A percentile compares a stretch with the other conserved stretches of the same genome.
Conservation (phyloP, 2,329 filamentous ascomycete genomes). For the Cytospora paraplurivora region DNA sequence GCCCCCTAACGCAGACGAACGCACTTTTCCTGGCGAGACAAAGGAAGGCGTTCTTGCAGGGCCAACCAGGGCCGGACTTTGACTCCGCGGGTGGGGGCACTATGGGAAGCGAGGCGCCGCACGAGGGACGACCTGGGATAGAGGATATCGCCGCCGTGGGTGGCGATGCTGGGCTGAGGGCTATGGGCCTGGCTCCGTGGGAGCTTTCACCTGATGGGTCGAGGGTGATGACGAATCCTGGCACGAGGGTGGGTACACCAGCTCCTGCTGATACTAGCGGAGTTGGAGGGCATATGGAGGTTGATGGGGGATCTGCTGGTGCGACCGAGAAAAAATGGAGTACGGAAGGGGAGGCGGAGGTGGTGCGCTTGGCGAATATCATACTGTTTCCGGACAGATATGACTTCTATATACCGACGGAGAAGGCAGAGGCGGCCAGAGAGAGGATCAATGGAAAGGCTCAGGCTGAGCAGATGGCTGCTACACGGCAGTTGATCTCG, state of each 20-base stretch:
- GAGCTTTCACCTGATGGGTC: slow-evolving; percentile 40
- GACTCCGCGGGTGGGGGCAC: slow-evolving; percentile 55
- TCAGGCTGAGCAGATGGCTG: slow-evolving; percentile 29
- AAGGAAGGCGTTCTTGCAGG: slow-evolving; percentile 58
- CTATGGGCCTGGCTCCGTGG: slow-evolving; percentile 61
- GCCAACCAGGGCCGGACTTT: slow-evolving; percentile 58
- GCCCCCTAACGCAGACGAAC: slow-evolving; percentile 59
- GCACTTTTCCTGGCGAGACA: slow-evolving; percentile 59
- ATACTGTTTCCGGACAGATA: slow-evolving; percentile 58
- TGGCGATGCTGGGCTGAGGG: slow-evolving; percentile 52
- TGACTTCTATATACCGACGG: slow-evolving; percentile 50
- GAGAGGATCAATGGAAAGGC: slow-evolving; percentile 25
- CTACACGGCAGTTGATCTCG: slow-evolving; percentile 28
- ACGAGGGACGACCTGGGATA: slow-evolving; percentile 50
- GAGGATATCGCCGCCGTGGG: slow-evolving; percentile 54
- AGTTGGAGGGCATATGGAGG: slow-evolving; percentile 33
- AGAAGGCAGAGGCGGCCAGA: slow-evolving; percentile 21
- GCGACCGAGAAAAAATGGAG: slow-evolving; percentile 33
- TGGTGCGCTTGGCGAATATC: slow-evolving; percentile 57
- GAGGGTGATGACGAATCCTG: slow-evolving; percentile 36
- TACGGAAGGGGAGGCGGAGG: slow-evolving; percentile 50
- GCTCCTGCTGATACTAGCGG: slow-evolving; percentile 30
- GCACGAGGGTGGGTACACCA: slow-evolving; percentile 39
- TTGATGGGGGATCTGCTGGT: slow-evolving; percentile 31
- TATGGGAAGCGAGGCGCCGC: slow-evolving; percentile 54